Conservation (phyloP, 768 basidiomycete species). For the Mycena belliarum region DNA sequence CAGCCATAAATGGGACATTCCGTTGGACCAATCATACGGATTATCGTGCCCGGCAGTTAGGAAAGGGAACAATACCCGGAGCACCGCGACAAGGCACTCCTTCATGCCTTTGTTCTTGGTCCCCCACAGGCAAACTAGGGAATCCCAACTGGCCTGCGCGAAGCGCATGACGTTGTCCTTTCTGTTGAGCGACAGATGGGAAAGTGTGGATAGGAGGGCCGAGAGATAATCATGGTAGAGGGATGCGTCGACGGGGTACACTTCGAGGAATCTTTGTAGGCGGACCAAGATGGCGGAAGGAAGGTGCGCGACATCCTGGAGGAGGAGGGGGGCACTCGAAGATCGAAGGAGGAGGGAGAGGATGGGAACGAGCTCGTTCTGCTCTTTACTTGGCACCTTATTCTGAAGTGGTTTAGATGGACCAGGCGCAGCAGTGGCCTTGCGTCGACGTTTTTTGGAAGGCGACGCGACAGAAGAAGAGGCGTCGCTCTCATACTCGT, state of each 20-base stretch:
- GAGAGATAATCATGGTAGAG: conserved; percentile 75
- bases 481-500: conserved; percentile 24
- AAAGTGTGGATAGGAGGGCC: conserved; percentile 67
- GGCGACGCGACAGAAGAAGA: conserved; percentile 25
- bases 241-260: conserved; percentile 73
- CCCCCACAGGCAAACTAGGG: conserved; percentile 71
- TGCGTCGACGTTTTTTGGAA: conserved; percentile 41
- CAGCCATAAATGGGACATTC: conserved; percentile 54
- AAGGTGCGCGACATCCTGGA: conserved; percentile 39
- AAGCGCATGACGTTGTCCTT: conserved; percentile 58
- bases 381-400: conserved; percentile 38
- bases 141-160: conserved; percentile 62
- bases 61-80: conserved; percentile 75
- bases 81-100: conserved; percentile 74
- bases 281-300: conserved; percentile 58
- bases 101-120: conserved; percentile 77
- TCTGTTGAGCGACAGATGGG: conserved; percentile 77
- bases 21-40: conserved; percentile 44
- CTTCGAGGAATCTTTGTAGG: conserved; percentile 61
- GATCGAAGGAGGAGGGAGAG: conserved; percentile 62
- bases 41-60: conserved; percentile 43
- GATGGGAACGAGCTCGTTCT: conserved; percentile 70
- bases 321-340: conserved; percentile 58
- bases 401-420: too few relatives aligned
- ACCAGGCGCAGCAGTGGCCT: neutral